These are phyloP conservation scores for Penicillium occitanis DNA, from an alignment of 2,329 filamentous ascomycete genomes.

Conservation along the genomic window DNA sequence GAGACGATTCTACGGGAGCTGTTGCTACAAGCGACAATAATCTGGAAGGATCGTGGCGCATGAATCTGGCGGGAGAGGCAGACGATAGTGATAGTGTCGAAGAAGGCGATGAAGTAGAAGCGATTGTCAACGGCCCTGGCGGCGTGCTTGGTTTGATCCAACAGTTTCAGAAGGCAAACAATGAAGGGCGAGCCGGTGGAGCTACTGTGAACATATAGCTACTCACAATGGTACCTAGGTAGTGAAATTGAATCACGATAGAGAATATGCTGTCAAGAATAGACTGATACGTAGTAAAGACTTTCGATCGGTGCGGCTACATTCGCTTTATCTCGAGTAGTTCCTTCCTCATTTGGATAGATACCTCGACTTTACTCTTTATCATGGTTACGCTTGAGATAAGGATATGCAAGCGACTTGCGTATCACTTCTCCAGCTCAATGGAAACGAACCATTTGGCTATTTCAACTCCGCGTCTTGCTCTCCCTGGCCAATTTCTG, in stretches of 20 bases:
- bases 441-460: too few relatives aligned
- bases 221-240: background rate
- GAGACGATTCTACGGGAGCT: conserved; percentile 38
- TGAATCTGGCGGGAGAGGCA: conserved; percentile 41
- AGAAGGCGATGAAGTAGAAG: conserved; percentile 50
- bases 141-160: conserved; percentile 66
- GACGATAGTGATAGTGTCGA: conserved; percentile 46
- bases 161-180: conserved; percentile 63
- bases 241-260: background rate
- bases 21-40: conserved; percentile 55
- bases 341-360: too few relatives aligned
- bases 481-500: too few relatives aligned
- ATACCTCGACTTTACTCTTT: too few relatives aligned
- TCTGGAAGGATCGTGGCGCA: conserved; percentile 55
- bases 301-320: too few relatives aligned
- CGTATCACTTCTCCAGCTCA: too few relatives aligned
- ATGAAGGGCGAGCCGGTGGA: conserved; percentile 39
- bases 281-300: background rate
- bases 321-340: too few relatives aligned
- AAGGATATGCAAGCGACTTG: too few relatives aligned
- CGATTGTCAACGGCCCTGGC: conserved; percentile 45
- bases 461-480: too few relatives aligned
- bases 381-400: too few relatives aligned
- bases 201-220: conserved; percentile 14
- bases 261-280: background rate